Evolutionary conservation across 2,329 filamentous ascomycete genomes (phyloP).

Genomic region (Pezicula carpinea): DNA sequence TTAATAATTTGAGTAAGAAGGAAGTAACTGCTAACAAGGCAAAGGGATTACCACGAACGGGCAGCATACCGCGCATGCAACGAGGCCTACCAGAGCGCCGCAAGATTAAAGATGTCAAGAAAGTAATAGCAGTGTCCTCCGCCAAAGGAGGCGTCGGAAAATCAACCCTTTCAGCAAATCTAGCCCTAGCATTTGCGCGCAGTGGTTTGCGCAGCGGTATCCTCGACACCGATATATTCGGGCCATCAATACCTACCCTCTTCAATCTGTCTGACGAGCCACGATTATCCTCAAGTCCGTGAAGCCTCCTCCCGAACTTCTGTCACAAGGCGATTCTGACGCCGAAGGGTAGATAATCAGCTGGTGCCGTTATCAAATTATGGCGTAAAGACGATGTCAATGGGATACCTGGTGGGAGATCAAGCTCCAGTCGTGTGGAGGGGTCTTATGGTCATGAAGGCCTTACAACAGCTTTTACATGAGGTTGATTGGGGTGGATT

Average conservation of each 20-base stretch:
- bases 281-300: constrained; percentile 65
- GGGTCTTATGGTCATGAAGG: constrained; percentile 96
- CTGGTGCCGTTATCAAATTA: constrained; percentile 88
- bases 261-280: constrained; percentile 79
- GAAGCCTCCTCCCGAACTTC: constrained; percentile 2
- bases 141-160: constrained; percentile 99
- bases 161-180: constrained; percentile 71
- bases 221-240: constrained; percentile 94
- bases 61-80: constrained; percentile 69
- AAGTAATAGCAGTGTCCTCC: constrained; percentile 94
- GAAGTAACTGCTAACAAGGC: constrained; percentile 1
- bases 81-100: constrained; percentile 77
- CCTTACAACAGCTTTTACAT: constrained; percentile 89
- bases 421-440: constrained; percentile 88
- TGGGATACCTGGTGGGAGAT: constrained; percentile 85
- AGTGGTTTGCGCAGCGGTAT: constrained; percentile 80
- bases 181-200: constrained; percentile 81
- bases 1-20: neutral
- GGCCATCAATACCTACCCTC: constrained; percentile 87
- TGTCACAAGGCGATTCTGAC: constrained; percentile 18
- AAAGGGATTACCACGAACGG: constrained; percentile 80
- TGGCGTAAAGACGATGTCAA: constrained; percentile 96
- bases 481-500: constrained; percentile 91
- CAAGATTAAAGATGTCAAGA: constrained; percentile 77
- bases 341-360: constrained; percentile 56